A percentile compares a stretch with the other conserved stretches of the same genome.
phyloP scores from a whole-genome alignment of 371 early-diverging fungal species.

The Entomophthora muscae region DNA sequence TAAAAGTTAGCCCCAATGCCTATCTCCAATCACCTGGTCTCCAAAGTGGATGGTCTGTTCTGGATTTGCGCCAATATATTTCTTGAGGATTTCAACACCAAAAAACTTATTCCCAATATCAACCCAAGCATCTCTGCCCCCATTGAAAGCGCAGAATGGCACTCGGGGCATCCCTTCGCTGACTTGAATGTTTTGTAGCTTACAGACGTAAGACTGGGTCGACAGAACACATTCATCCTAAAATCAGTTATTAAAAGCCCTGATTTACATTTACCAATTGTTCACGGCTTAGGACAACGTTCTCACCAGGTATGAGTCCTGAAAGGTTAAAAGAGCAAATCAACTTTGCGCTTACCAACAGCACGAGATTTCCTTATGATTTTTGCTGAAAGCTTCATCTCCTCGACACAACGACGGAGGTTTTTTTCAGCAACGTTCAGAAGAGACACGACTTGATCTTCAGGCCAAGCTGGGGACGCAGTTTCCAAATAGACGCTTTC shows the following conservation, averaged over 20 bases:
- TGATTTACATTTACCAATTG: constrained; percentile 26
- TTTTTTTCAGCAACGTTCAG: constrained; percentile 51
- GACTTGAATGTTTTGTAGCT: constrained; percentile 19
- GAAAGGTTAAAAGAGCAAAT: neutral
- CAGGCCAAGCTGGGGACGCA: constrained; percentile 23
- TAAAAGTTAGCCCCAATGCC: neutral
- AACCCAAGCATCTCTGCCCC: constrained; percentile 66
- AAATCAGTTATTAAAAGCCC: constrained; percentile 1
- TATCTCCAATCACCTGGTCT: constrained; percentile 35
- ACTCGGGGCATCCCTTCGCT: constrained; percentile 12
- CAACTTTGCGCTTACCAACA: constrained; percentile 27
- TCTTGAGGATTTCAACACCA: constrained; percentile 47
- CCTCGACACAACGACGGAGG: constrained; percentile 26
- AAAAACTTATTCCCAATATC: constrained; percentile 54
- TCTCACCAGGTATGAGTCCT: constrained; percentile 19
- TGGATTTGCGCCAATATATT: constrained; percentile 29
- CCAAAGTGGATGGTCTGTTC: constrained; percentile 57
- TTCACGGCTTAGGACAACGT: constrained; percentile 31
- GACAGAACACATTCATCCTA: constrained; percentile 43
- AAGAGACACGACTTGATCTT: constrained; percentile 28
- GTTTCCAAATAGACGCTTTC: constrained; percentile 28
- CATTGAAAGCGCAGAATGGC: constrained; percentile 77
- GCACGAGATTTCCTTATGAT: constrained; percentile 54
- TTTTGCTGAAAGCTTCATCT: constrained; percentile 37
- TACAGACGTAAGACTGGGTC: constrained; percentile 25